A percentile compares a stretch with the other conserved stretches of the same genome.
These are phyloP conservation scores for Penstemon eatonii DNA, from an alignment of 257 asterid genomes.

Conservation along the genomic window DNA sequence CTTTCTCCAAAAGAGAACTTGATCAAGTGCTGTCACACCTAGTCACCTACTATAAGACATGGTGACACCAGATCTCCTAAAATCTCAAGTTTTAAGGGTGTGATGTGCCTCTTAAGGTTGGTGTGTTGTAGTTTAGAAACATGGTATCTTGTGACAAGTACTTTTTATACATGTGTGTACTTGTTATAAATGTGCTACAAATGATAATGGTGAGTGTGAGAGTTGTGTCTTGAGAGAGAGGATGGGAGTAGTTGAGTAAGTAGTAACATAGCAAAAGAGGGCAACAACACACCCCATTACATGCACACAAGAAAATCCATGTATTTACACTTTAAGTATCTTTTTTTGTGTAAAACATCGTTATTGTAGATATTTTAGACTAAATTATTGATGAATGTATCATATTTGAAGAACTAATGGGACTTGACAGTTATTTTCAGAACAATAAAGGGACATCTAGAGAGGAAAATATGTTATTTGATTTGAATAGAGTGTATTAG, in stretches of 20 bases:
- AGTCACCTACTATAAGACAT: not conserved
- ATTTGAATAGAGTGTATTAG: not conserved
- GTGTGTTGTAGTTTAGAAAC: not conserved
- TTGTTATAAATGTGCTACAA: not conserved
- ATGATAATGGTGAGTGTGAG: not conserved
- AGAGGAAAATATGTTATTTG: constrained; percentile 14
- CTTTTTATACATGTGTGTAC: not conserved
- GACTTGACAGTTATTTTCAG: constrained; percentile 17
- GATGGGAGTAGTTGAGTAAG: not conserved
- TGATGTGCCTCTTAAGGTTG: not conserved
- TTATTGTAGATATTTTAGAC: not conserved
- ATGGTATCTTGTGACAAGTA: not conserved
- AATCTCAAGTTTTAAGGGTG: not conserved
- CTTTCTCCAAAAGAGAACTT: not conserved
- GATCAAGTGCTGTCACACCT: constrained; percentile 14
- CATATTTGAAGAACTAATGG: not conserved
- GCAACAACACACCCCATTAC: not conserved
- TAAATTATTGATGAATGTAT: constrained; percentile 2
- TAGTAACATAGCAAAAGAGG: not conserved
- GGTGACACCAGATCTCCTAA: constrained; percentile 3
- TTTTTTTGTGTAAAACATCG: not conserved
- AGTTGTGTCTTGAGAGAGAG: not conserved
- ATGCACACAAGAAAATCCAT: not conserved
- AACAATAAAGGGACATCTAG: constrained; percentile 7
- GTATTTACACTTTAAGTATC: constrained; percentile 1